Conservation (phyloP, 1,284 basidiomycete species). For the Malassezia furfur region DNA sequence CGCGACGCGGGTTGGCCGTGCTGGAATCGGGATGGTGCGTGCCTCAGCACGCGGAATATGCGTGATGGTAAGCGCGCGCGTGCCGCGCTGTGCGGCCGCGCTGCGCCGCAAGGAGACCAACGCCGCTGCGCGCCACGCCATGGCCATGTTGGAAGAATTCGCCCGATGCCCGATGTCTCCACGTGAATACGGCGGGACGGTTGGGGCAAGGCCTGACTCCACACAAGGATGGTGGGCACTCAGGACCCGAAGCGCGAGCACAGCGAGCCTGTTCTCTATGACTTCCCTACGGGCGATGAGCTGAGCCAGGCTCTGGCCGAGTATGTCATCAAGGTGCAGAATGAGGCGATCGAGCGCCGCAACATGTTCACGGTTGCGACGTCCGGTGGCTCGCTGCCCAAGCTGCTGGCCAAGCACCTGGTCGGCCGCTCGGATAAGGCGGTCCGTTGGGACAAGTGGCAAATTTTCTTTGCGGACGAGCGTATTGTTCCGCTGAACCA, state of each 20-base stretch:
- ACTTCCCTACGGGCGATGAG: constrained; percentile 57
- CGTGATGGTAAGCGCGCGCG: not conserved
- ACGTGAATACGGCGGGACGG: not conserved
- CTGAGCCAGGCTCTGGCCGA: constrained; percentile 59
- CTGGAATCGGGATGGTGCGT: not conserved
- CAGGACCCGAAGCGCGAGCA: constrained; percentile 17
- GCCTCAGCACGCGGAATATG: not conserved
- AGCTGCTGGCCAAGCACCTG: constrained; percentile 64
- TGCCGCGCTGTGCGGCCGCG: not conserved
- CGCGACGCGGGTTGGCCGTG: not conserved
- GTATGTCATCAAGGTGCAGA: constrained; percentile 73
- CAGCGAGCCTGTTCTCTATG: constrained; percentile 59
- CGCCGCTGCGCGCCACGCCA: not conserved
- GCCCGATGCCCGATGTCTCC: constrained; percentile 1
- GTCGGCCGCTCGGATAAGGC: constrained; percentile 57
- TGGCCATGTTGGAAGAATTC: constrained; percentile 5
- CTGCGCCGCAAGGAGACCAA: not conserved
- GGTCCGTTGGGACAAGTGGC: constrained; percentile 94
- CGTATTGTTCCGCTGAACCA: constrained; percentile 86
- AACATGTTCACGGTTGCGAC: constrained; percentile 83
- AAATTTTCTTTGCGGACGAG: constrained; percentile 96
- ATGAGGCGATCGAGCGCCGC: constrained; percentile 76
- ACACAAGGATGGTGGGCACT: constrained; percentile 3
- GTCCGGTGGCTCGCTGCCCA: constrained; percentile 84
- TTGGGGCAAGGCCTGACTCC: not conserved